These are phyloP conservation scores for Lavandula angustifolia DNA, from an alignment of 257 asterid genomes.

Conservation along the genomic window DNA sequence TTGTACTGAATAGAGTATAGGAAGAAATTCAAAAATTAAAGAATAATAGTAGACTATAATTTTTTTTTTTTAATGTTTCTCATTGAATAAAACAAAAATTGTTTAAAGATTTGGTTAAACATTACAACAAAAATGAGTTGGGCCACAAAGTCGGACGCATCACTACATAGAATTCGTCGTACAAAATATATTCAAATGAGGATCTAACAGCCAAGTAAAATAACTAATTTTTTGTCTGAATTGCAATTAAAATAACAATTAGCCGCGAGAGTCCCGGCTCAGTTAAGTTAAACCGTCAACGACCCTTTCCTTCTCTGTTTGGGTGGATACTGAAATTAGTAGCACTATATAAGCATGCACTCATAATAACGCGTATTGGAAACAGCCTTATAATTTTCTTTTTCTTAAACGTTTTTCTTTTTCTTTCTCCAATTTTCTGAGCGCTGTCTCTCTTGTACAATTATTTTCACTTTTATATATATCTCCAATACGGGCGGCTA, in stretches of 20 bases:
- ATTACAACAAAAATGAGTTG: no score
- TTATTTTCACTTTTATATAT: constrained; percentile 16
- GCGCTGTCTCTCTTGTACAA: constrained; percentile 24
- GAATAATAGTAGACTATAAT: no score
- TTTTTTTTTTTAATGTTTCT: no score
- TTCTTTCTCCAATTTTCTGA: constrained; percentile 5
- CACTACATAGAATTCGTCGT: no score
- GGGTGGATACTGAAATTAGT: background rate
- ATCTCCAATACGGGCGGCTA: constrained; percentile 12
- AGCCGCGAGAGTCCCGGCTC: constrained; percentile 39
- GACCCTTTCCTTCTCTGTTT: constrained; percentile 21
- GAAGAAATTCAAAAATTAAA: no score
- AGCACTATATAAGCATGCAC: background rate
- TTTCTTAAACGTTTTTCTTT: constrained; percentile 14
- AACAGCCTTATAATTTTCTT: constrained; percentile 13
- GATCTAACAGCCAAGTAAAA: no score
- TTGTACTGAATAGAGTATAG: no score
- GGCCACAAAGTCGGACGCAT: no score
- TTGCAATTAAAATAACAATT: constrained; percentile 12
- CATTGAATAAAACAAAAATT: no score
- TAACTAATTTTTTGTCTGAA: background rate
- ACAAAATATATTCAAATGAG: no score
- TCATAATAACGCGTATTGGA: constrained; percentile 44
- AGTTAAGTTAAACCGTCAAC: constrained; percentile 37
- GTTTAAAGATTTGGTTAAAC: no score